Base-by-base conservation (phyloP, 2,329 filamentous ascomycete species). In the Aspergillus jensenii region DNA sequence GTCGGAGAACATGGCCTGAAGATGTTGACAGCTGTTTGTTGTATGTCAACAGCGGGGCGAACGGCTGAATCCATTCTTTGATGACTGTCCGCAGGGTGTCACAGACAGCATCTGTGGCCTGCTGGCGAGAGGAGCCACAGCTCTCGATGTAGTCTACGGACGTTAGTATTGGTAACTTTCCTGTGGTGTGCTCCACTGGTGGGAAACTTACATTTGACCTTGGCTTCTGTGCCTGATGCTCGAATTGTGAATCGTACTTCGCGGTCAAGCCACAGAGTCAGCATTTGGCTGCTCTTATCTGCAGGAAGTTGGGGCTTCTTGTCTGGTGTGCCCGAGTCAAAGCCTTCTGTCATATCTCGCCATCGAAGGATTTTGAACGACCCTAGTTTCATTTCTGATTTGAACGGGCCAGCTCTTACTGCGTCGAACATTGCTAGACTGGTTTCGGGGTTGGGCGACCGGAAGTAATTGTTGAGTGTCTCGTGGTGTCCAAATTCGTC, bases 161-260 rank as follows among this genome's bases (percentile, higher is more conserved):
- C n/a, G 21, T 48, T 55, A 60, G 62, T 40, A 25, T 33, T 14
- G n/a, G 12, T 21, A 15, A 17, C 15, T 8, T 14, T 11, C 35
- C 7, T n/a, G 41, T n/a, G 14, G 8, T 21, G 4, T 4, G 51
- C 8, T 39, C 21, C 4, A 27, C n/a, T 31, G 33, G 5, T 33
- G 23, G 21, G 23, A 43, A 23, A 68, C 76, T 68, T 68, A 81
- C 79, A 71, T 67, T 88, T 88, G 61, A 88, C 86, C 76, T 88
- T 88, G 0, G 86, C 86, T 70, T 88, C 86, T 2, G 86, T 88
- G 2, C 85, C 85, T 2, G 84, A 87, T 1, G 81, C 84, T 63
- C 85, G 73, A 21, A 86, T 78, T 2, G 85, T 87, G 64, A 87
- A 86, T 23, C 82, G 78, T 12, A 86, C 67, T 25, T 74, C 71